Evolutionary conservation across 805 yeast genomes (phyloP).

Genomic region (Starmerella vitae): DNA sequence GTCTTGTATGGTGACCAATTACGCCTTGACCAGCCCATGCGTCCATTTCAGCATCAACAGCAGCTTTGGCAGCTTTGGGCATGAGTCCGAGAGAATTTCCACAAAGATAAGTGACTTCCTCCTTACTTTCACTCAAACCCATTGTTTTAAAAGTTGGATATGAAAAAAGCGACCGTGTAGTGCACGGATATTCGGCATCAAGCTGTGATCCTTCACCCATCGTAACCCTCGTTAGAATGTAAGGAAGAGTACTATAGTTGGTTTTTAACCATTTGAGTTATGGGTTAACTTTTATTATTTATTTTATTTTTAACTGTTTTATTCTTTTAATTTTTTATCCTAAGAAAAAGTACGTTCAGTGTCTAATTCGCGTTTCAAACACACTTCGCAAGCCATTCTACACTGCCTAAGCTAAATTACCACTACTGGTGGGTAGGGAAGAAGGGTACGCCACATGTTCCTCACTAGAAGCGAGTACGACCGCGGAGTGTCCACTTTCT

Average conservation of each 20-base stretch:
- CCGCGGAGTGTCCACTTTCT: conserved; percentile 95
- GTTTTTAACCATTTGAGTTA: too few species aligned
- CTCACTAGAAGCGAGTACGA: conserved; percentile 99
- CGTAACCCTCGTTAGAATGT: too few species aligned
- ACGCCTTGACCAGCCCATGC: conserved; percentile 80
- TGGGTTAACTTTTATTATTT: too few species aligned
- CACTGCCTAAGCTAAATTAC: too few species aligned
- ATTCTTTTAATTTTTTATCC: too few species aligned
- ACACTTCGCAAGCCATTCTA: too few species aligned
- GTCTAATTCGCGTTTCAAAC: too few species aligned
- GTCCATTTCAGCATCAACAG: conserved; percentile 51
- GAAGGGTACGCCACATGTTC: conserved; percentile 57
- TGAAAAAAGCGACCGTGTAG: conserved; percentile 35
- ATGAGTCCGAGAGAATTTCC: conserved; percentile 91
- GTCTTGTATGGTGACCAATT: conserved; percentile 55
- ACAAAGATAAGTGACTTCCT: conserved; percentile 49
- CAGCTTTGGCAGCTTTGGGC: conserved; percentile 51
- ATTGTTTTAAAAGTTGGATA: conserved; percentile 56
- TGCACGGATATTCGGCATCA: background rate
- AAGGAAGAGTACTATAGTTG: too few species aligned
- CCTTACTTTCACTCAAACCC: conserved; percentile 31
- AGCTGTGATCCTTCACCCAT: conserved; percentile 1
- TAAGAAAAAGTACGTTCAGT: too few species aligned
- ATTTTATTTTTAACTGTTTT: too few species aligned
- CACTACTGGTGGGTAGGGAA: too few species aligned